These are phyloP conservation scores for Populus hybrid DNA, from an alignment of 441 rosid genomes.

Conservation along the genomic window DNA sequence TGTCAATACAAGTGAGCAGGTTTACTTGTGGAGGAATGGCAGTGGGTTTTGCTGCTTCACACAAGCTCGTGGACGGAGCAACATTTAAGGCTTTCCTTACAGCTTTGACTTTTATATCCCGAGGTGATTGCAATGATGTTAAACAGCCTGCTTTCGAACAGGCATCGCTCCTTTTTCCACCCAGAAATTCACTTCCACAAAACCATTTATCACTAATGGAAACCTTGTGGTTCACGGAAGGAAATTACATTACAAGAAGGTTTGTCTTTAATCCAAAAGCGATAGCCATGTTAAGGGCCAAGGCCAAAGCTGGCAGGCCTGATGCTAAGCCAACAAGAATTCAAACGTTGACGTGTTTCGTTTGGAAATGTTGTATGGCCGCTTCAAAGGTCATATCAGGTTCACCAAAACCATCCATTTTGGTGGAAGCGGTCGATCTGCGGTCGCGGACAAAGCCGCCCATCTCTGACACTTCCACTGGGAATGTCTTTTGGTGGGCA, in stretches of 20 bases:
- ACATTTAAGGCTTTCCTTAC: not conserved
- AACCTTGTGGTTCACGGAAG: conserved; percentile 17
- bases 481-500: conserved; percentile 21
- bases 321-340: conserved; percentile 6
- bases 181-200: conserved; percentile 11
- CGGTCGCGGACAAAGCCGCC: conserved; percentile 14
- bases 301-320: not conserved
- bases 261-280: conserved; percentile 17
- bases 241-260: conserved; percentile 17
- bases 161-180: conserved; percentile 12
- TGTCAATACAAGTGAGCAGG: not conserved
- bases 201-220: conserved; percentile 16
- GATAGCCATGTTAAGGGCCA: not conserved
- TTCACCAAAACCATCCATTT: conserved; percentile 11
- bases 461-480: conserved; percentile 9
- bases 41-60: conserved; percentile 12
- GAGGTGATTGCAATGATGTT: not conserved
- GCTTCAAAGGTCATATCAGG: conserved; percentile 9
- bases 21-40: conserved; percentile 27
- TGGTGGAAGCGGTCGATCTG: conserved; percentile 12
- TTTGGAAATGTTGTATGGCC: conserved; percentile 22
- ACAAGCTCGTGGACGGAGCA: conserved; percentile 14
- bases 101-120: conserved; percentile 3
- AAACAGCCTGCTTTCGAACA: not conserved
- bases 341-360: conserved; percentile 19